Percentiles rank a stretch among this genome's conserved stretches.
These are phyloP conservation scores for Chaetomium globosum DNA, from an alignment of 2,329 filamentous ascomycete species.

Conservation along the genomic window DNA sequence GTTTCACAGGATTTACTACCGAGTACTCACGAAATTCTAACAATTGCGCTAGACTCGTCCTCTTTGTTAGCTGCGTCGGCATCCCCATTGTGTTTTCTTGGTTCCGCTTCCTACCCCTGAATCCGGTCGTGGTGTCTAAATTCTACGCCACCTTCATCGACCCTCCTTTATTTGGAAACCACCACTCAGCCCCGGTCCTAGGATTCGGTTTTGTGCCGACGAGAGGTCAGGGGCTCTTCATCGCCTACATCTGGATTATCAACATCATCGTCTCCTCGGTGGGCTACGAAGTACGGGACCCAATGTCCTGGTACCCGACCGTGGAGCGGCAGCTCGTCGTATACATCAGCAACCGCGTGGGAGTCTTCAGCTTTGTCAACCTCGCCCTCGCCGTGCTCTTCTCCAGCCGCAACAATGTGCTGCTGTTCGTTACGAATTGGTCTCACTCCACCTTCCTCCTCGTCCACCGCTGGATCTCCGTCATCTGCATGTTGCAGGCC, in stretches of 20 bases:
- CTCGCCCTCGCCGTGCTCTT: conserved; percentile 15
- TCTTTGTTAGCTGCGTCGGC: not conserved
- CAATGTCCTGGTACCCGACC: conserved; percentile 5
- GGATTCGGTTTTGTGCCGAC: conserved; percentile 7
- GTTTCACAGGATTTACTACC: not conserved
- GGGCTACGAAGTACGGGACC: not conserved
- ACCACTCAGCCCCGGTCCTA: not conserved
- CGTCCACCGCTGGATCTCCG: conserved; percentile 12
- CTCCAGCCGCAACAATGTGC: conserved; percentile 17
- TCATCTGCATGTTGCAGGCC: conserved; percentile 6
- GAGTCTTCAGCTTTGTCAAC: conserved; percentile 15
- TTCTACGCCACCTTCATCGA: not conserved
- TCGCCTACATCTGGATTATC: conserved; percentile 3
- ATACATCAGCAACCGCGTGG: conserved; percentile 17
- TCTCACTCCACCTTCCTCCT: conserved; percentile 16
- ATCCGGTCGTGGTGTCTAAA: not conserved
- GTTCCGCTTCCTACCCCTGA: not conserved
- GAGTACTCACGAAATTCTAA: not conserved
- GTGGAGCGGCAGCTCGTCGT: not conserved
- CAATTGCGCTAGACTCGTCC: not conserved
- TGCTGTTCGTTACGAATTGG: conserved; percentile 14
- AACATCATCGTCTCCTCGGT: conserved; percentile 15
- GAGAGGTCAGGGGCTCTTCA: conserved; percentile 6
- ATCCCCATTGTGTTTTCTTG: conserved; percentile 1
- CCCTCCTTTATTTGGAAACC: conserved; percentile 2